Conservation (phyloP, 1,284 basidiomycete genomes). For the Caloboletus inedulis region DNA sequence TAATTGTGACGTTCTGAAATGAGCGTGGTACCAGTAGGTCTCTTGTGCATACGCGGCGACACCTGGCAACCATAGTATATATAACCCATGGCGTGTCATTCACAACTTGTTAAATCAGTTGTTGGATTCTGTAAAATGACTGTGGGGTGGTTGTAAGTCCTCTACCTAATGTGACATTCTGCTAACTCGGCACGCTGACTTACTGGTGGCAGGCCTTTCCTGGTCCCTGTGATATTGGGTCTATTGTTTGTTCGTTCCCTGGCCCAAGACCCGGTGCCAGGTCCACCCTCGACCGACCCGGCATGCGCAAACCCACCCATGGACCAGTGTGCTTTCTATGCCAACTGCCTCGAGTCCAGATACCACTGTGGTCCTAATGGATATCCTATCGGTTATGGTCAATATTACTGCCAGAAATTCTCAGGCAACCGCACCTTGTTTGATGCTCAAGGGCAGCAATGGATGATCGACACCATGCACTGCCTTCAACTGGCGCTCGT, state of each 20-base stretch:
- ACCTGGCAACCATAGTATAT: background rate
- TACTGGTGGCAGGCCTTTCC: background rate
- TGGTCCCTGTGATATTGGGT: background rate
- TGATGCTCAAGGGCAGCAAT: conserved; percentile 35
- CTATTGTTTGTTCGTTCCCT: background rate
- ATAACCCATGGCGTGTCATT: background rate
- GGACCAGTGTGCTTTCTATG: conserved; percentile 44
- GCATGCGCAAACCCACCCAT: conserved; percentile 37
- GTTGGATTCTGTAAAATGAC: background rate
- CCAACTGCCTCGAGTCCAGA: conserved; percentile 41
- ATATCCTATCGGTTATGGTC: conserved; percentile 43
- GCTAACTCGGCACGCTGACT: background rate
- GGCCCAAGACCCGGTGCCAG: background rate
- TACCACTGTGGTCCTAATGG: conserved; percentile 43
- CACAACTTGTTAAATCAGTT: background rate
- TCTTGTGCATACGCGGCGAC: background rate
- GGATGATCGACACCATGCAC: conserved; percentile 46
- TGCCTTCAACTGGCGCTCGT: conserved; percentile 44
- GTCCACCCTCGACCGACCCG: conserved; percentile 21
- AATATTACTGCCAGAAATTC: conserved; percentile 41
- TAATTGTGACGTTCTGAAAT: background rate
- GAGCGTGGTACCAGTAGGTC: no score
- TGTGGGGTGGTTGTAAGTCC: background rate
- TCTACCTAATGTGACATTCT: background rate
- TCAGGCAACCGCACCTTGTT: conserved; percentile 28